Base-by-base conservation (phyloP, 2,329 filamentous ascomycete species). In the Knoxdaviesia capensis region DNA sequence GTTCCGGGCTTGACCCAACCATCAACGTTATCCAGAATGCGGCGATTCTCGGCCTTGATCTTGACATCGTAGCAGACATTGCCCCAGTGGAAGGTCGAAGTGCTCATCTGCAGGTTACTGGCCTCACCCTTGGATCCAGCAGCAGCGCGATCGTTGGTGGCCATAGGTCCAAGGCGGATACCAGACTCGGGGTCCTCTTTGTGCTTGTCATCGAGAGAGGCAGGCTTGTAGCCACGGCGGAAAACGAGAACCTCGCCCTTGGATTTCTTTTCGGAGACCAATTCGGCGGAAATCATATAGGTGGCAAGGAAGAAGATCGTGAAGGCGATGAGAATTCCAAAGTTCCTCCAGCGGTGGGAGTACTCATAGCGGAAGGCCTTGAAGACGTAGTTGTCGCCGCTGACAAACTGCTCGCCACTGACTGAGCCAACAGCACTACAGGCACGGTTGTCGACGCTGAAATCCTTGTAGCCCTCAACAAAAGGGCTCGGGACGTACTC, bases 1-100 rank as follows among this genome's bases (percentile, higher is more conserved):
- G 84, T 93, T 45, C 87, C 87, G 3, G 87, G 87, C 59, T 92
- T 90, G 45, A 94, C 85, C 82, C 84, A 94, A 34, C 87, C 87
- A 53, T 92, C 81, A 8, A 94, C 82, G 47, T 90, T 66, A 51
- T 94, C 78, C 45, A 94, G 64, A 51, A 94, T 81, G 37, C 79
- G 74, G 10, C 85, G 72, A 1, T 68, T 62, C 51, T 88, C 74
- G 9, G 66, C 66, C 64, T 92, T 92, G 60, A 93, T 86, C 57
- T 82, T 79, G 56, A 77, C 65, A 45, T 77, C 69, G 52, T 72
- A 94, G 60, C 79, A 86, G 2, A 93, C 78, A 50, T 88, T 69
- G 48, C 77, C 71, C 86, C 85, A 93, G 53, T 85, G 80, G 65
- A 92, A 92, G 46, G 87, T 74, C 28, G 81, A 80, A 5, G 74